Evolutionary conservation across 2,329 filamentous ascomycete species (phyloP).

Genomic region (Fusarium multiceps): DNA sequence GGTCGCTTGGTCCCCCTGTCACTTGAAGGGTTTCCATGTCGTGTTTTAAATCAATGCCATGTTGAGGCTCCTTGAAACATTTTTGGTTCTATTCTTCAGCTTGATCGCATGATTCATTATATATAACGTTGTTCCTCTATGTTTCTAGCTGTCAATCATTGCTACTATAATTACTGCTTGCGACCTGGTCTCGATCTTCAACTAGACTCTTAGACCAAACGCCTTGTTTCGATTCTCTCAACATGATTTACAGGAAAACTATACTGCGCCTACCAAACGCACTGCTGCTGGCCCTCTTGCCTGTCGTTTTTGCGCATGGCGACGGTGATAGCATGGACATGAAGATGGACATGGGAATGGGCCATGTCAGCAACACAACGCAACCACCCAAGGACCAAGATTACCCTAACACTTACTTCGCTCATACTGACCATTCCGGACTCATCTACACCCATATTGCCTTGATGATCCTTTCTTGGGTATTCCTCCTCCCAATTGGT

Average conservation of each 20-base stretch:
- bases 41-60: slow-evolving; percentile 25
- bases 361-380: slow-evolving; percentile 16
- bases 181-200: neutral
- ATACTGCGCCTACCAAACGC: neutral
- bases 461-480: slow-evolving; percentile 78
- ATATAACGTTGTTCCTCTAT: neutral
- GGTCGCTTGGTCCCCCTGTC: neutral
- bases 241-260: slow-evolving; percentile 4
- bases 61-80: slow-evolving; percentile 31
- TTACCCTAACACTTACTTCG: slow-evolving; percentile 68
- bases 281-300: slow-evolving; percentile 29
- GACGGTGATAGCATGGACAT: slow-evolving; percentile 24
- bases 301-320: slow-evolving; percentile 39
- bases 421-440: slow-evolving; percentile 61
- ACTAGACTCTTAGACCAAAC: neutral
- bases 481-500: slow-evolving; percentile 78
- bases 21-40: slow-evolving; percentile 4
- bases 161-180: slow-evolving; percentile 5
- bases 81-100: slow-evolving; percentile 1
- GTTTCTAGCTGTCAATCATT: neutral
- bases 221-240: neutral
- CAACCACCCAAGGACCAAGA: slow-evolving; percentile 46
- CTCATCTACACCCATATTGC: slow-evolving; percentile 76
- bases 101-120: slow-evolving; percentile 19
- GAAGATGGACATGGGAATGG: slow-evolving; percentile 6